phyloP scores from a whole-genome alignment of 306 rosid species.

The Vigna nakashimae region DNA sequence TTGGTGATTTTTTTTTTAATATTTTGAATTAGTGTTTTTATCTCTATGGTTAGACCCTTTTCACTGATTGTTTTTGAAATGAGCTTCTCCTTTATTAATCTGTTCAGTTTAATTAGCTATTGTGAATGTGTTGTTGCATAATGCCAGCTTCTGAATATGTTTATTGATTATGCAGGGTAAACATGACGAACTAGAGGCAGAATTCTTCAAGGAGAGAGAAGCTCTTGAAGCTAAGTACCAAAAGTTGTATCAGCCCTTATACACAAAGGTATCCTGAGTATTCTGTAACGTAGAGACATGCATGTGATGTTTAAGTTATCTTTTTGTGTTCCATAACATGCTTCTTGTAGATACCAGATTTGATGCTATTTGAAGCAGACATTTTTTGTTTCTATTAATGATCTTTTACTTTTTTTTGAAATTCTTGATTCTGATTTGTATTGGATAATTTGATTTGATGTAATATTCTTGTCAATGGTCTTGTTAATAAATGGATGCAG shows the following conservation, averaged over 20 bases:
- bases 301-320: not conserved
- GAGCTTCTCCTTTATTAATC: not conserved
- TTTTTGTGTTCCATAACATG: not conserved
- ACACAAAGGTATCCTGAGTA: conserved; percentile 56
- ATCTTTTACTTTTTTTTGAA: not conserved
- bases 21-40: not conserved
- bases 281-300: not conserved
- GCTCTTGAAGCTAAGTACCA: conserved; percentile 96
- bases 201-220: conserved; percentile 88
- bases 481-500: conserved; percentile 51
- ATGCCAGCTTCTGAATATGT: not conserved
- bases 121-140: not conserved
- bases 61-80: not conserved
- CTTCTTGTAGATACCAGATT: not conserved
- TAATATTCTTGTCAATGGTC: not conserved
- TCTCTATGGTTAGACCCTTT: not conserved
- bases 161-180: conserved; percentile 56
- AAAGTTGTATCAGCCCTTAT: conserved; percentile 77
- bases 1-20: not conserved
- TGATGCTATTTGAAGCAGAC: not conserved
- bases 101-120: not conserved
- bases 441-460: not conserved
- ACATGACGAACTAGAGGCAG: conserved; percentile 81
- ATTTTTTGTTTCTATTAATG: not conserved
- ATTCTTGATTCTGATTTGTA: not conserved